These are phyloP conservation scores for Trichoderma afroharzianum DNA, from an alignment of 2,329 filamentous ascomycete species.

Conservation along the genomic window DNA sequence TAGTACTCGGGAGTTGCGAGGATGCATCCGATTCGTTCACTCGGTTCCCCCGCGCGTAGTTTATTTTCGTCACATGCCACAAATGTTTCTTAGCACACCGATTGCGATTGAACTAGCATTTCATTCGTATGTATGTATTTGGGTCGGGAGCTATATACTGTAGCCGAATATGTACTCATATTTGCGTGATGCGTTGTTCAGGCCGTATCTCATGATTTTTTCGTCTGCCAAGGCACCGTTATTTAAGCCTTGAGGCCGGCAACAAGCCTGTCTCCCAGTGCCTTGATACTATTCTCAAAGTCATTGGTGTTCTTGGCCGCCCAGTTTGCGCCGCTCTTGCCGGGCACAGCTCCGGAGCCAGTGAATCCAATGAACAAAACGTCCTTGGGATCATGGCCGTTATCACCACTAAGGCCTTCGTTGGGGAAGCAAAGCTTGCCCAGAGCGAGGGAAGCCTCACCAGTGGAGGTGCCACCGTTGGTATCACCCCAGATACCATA, in stretches of 20 bases:
- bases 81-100: background rate
- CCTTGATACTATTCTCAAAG: conserved; percentile 47
- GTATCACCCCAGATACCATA: conserved; percentile 57
- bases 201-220: background rate
- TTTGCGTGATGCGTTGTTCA: background rate
- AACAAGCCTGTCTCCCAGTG: conserved; percentile 45
- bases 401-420: conserved; percentile 44
- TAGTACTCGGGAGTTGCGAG: background rate
- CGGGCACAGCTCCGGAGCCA: conserved; percentile 49
- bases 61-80: background rate
- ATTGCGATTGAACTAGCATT: background rate
- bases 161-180: background rate
- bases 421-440: conserved; percentile 50
- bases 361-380: conserved; percentile 56
- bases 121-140: background rate
- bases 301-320: conserved; percentile 39
- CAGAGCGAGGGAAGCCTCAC: conserved; percentile 50
- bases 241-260: conserved; percentile 9
- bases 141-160: background rate
- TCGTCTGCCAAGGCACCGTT: background rate
- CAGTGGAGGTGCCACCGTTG: conserved; percentile 46
- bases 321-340: conserved; percentile 48
- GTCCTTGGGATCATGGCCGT: conserved; percentile 49
- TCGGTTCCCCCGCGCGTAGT: background rate
- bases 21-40: background rate